Conservation (phyloP, 495 filamentous ascomycete genomes). For the Hyaloscypha variabilis region DNA sequence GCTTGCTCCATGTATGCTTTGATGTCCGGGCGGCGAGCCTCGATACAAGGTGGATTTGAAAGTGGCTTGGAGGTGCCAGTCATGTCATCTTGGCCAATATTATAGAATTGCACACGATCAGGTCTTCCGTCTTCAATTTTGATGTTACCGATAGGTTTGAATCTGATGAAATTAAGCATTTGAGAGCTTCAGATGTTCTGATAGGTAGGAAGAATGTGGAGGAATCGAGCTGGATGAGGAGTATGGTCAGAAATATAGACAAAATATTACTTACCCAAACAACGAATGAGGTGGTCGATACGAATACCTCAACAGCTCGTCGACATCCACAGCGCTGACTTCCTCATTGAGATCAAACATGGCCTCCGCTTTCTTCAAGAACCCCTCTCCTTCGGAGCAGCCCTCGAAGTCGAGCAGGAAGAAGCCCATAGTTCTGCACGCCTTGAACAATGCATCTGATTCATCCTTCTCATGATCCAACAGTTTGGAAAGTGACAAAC, state of each 20-base stretch:
- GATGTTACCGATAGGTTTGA: slow-evolving; percentile 9
- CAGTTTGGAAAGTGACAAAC: slow-evolving; percentile 22
- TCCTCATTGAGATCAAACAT: slow-evolving; percentile 29
- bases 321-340: slow-evolving; percentile 17
- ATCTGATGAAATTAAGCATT: slow-evolving; percentile 5
- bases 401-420: slow-evolving; percentile 31
- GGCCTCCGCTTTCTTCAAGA: slow-evolving; percentile 27
- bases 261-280: too few relatives aligned
- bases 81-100: slow-evolving; percentile 35
- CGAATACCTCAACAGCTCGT: slow-evolving; percentile 14
- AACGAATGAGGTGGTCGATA: too few relatives aligned
- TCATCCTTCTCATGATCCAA: slow-evolving; percentile 23
- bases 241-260: too few relatives aligned
- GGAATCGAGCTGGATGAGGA: too few relatives aligned
- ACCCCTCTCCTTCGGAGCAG: slow-evolving; percentile 19
- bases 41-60: slow-evolving; percentile 26
- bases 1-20: slow-evolving; percentile 13
- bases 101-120: slow-evolving; percentile 36
- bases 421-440: slow-evolving; percentile 33
- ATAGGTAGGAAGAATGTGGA: too few relatives aligned
- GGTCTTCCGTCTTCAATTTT: slow-evolving; percentile 23
- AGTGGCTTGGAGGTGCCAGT: slow-evolving; percentile 22
- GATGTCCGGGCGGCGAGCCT: slow-evolving; percentile 14
- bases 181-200: too few relatives aligned
- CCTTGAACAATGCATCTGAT: slow-evolving; percentile 19